Evolutionary conservation across 1,284 basidiomycete species (phyloP), one percentile per base, ranked within the genome.

Genomic region (Ganoderma leucocontextum): DNA sequence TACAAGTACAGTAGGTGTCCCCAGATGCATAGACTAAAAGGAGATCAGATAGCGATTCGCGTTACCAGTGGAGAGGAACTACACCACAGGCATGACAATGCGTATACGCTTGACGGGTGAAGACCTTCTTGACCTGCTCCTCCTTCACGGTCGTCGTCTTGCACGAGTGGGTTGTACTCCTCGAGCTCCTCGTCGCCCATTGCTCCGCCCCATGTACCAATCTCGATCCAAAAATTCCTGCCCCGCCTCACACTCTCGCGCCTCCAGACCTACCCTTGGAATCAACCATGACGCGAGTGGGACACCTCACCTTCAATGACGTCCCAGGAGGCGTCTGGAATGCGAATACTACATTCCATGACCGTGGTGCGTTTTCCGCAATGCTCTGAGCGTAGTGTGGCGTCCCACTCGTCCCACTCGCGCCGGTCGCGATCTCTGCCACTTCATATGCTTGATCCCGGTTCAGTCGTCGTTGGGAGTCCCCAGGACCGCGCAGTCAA

Each of bases 131-230:
- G 61, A 90, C 88, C 77, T 91, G 89, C 79, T 95, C 89, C 71
- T 95, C 88, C 76, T 94, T 93, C 57, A 89, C 79, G 80, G 74
- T 95, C 94, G 73, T 95, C 93, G 79, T 97, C 99, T 73, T 97
- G 95, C 0, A 95, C 86, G 52, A 99, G 91, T 0, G 95, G 96
- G 76, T 98, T 98, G 78, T 95, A 92, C 72, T 96, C 96, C 62
- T 96, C 94, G 70, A 91, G 90, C 15, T 95, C 84, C 2, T 89
- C 91, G 25, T 94, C 93, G 71, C 95, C 95, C 76, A n/a, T n/a
- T n/a, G n/a, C n/a, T n/a, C 97, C 95, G 44, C 94, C 94, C 89
- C 69, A 89, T 93, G 78, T 98, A 98, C 96, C 96, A 98, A 78
- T 97, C 95, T 17, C 96, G 85, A 78, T 98, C 96, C 75, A 97